A percentile compares a stretch with the other conserved stretches of the same genome.
These are phyloP conservation scores for Leishmania mexicana DNA, from an alignment of 208 protist genomes.

Conservation along the genomic window DNA sequence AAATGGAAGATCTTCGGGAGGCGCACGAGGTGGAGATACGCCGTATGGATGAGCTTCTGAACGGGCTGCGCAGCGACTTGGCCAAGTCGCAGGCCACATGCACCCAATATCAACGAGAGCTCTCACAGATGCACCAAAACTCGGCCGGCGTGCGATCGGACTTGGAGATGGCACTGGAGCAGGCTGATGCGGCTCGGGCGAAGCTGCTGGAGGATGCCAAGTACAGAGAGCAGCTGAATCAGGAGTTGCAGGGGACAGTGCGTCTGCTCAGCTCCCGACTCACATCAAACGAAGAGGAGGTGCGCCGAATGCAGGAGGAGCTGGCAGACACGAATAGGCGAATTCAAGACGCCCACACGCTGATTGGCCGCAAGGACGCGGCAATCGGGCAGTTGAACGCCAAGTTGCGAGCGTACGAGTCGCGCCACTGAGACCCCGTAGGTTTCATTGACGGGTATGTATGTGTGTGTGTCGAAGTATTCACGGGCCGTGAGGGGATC, in stretches of 20 bases:
- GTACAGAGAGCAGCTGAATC: constrained; percentile 76
- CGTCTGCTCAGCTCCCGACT: constrained; percentile 77
- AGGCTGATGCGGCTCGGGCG: constrained; percentile 55
- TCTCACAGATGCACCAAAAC: constrained; percentile 51
- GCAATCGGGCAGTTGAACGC: constrained; percentile 83
- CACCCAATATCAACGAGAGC: constrained; percentile 66
- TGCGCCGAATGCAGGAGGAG: constrained; percentile 75
- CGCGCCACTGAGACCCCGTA: constrained; percentile 30
- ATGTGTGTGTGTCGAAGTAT: not conserved
- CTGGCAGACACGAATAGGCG: constrained; percentile 63
- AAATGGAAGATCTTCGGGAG: constrained; percentile 57
- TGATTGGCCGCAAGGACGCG: constrained; percentile 83
- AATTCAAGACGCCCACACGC: constrained; percentile 79
- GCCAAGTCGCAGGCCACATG: constrained; percentile 58
- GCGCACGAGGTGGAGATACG: constrained; percentile 68
- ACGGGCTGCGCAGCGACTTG: constrained; percentile 73
- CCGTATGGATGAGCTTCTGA: constrained; percentile 82
- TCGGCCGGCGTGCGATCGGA: constrained; percentile 50
- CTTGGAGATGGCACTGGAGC: constrained; percentile 62
- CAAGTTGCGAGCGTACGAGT: constrained; percentile 81
- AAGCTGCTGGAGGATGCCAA: constrained; percentile 70
- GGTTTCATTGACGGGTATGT: not conserved
- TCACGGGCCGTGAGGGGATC: not conserved
- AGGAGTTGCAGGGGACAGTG: constrained; percentile 85
- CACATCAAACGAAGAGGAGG: constrained; percentile 74